phyloP scores from a whole-genome alignment of 2,329 filamentous ascomycete species.

The Mollisia scopiformis region DNA sequence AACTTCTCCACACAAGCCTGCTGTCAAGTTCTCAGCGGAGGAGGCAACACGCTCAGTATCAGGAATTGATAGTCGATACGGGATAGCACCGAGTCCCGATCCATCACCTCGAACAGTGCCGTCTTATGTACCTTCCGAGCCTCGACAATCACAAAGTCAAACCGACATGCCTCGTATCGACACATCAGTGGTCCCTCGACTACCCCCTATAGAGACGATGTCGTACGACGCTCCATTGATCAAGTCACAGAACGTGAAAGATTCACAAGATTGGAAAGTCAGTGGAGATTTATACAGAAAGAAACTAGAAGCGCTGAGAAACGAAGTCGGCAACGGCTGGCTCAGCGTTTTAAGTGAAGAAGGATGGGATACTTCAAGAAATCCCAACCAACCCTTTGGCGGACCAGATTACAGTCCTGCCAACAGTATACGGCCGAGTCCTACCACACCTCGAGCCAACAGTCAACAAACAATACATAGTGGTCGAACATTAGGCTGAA shows the following conservation, averaged over 20 bases:
- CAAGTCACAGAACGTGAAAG: slow-evolving; percentile 27
- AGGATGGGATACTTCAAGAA: slow-evolving; percentile 52
- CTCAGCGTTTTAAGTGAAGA: slow-evolving; percentile 85
- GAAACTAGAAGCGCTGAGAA: slow-evolving; percentile 84
- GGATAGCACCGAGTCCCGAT: slow-evolving; percentile 31
- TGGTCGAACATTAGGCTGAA: slow-evolving; percentile 37
- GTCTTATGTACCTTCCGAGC: slow-evolving; percentile 33
- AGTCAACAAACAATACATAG: slow-evolving; percentile 39
- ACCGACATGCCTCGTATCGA: slow-evolving; percentile 33
- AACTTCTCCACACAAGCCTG: slow-evolving; percentile 32
- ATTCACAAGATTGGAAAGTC: slow-evolving; percentile 62
- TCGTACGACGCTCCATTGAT: slow-evolving; percentile 27
- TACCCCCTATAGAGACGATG: slow-evolving; percentile 34
- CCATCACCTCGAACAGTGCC: slow-evolving; percentile 33
- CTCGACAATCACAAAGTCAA: slow-evolving; percentile 29
- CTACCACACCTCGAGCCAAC: slow-evolving; percentile 32
- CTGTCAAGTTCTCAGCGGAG: slow-evolving; percentile 28
- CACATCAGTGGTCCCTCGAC: slow-evolving; percentile 31
- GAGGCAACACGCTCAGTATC: slow-evolving; percentile 19
- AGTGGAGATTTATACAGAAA: slow-evolving; percentile 81
- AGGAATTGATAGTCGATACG: slow-evolving; percentile 33
- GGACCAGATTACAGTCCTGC: slow-evolving; percentile 33
- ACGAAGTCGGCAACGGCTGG: slow-evolving; percentile 86
- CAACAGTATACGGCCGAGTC: slow-evolving; percentile 32
- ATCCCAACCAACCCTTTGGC: slow-evolving; percentile 29